Evolutionary conservation across 306 rosid species (phyloP).

Genomic region (Fragaria vesca): DNA sequence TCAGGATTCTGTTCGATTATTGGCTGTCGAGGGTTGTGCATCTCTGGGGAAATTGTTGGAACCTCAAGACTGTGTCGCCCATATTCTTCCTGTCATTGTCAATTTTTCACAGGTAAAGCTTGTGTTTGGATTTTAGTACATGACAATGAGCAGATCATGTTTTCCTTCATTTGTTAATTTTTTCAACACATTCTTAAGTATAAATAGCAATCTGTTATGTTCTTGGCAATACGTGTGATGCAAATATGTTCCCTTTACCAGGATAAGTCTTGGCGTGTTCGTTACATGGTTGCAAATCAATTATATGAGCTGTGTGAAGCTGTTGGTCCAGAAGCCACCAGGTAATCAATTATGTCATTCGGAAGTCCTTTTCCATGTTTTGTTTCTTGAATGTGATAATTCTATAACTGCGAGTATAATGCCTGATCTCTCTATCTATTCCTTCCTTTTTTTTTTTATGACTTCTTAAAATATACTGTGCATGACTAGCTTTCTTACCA

Average conservation of each 20-base stretch:
- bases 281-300: constrained; percentile 99
- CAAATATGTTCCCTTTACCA: constrained; percentile 29
- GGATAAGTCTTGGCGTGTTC: constrained; percentile 99
- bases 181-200: neutral
- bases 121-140: neutral
- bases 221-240: constrained; percentile 2
- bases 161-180: neutral
- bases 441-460: neutral
- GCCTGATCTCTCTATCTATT: neutral
- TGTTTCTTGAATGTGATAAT: neutral
- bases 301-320: constrained; percentile 93
- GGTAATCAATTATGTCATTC: constrained; percentile 42
- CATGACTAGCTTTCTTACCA: neutral
- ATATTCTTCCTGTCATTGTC: constrained; percentile 92
- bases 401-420: neutral
- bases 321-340: constrained; percentile 94
- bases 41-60: constrained; percentile 97
- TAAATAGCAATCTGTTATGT: neutral
- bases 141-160: neutral
- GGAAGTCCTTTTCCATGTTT: neutral
- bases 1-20: constrained; percentile 96
- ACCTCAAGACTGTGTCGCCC: constrained; percentile 90
- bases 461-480: neutral
- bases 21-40: constrained; percentile 99
- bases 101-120: constrained; percentile 87